Conservation (phyloP, 192 early-diverging fungal species). For the Backusella macrospora region DNA sequence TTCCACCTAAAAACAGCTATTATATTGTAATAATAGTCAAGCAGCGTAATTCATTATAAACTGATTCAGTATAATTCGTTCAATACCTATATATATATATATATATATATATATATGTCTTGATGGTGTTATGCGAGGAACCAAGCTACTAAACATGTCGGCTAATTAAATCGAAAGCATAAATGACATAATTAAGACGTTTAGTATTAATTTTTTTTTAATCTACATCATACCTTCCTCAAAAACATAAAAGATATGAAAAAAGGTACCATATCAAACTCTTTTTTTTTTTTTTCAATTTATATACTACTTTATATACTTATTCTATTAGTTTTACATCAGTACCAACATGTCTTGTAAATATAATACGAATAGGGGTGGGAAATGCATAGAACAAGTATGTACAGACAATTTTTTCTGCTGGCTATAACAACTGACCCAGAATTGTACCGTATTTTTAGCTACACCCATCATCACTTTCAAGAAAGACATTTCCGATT, state of each 20-base stretch:
- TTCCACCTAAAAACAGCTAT: no score
- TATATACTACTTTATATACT: neutral
- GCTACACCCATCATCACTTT: constrained; percentile 39
- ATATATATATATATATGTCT: no score
- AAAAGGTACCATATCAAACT: neutral
- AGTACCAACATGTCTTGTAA: neutral
- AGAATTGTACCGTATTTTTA: neutral
- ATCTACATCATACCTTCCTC: neutral
- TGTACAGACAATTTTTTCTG: neutral
- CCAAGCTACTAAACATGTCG: neutral
- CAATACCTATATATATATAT: no score
- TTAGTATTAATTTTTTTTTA: neutral
- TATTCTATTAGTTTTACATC: neutral
- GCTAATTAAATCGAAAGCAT: neutral
- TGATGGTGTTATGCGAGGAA: neutral
- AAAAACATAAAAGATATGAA: neutral
- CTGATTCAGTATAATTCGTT: no score
- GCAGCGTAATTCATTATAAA: no score
- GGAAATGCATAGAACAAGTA: neutral
- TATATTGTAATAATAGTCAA: no score
- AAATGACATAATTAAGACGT: neutral
- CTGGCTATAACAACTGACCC: neutral
- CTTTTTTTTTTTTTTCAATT: neutral
- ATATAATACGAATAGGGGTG: neutral
- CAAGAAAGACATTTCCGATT: constrained; percentile 37